These are phyloP conservation scores for Syzygium syzygioides DNA, from an alignment of 441 rosid species.

Conservation along the genomic window DNA sequence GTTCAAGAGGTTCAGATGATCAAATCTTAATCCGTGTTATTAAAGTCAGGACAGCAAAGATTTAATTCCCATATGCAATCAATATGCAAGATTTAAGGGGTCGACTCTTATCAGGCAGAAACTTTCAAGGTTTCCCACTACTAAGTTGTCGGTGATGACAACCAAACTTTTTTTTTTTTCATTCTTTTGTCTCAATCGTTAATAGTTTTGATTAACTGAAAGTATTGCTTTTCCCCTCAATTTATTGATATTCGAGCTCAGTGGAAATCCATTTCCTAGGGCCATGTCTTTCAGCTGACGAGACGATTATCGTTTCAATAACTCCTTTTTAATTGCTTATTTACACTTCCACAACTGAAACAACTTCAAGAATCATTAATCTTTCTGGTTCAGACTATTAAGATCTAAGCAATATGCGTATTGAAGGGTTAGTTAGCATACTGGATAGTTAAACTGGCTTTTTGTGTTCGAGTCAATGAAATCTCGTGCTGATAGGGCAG, in stretches of 20 bases:
- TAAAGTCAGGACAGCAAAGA: not conserved
- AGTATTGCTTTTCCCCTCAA: not conserved
- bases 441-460: not conserved
- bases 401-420: not conserved
- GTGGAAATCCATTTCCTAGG: not conserved
- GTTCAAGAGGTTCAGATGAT: not conserved
- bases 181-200: not conserved
- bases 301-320: not conserved
- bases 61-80: not conserved
- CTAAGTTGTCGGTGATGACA: not conserved
- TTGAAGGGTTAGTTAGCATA: not conserved
- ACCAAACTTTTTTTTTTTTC: accelerated
- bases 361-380: not conserved
- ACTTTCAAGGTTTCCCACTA: not conserved
- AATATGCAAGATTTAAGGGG: not conserved
- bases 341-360: not conserved
- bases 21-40: not conserved
- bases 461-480: not conserved
- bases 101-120: not conserved
- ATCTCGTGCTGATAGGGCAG: not conserved
- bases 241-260: not conserved
- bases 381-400: not conserved
- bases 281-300: not conserved
- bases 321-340: not conserved
- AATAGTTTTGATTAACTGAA: not conserved